phyloP scores from a whole-genome alignment of 371 early-diverging fungal genomes.

The Chytridiales sp. region DNA sequence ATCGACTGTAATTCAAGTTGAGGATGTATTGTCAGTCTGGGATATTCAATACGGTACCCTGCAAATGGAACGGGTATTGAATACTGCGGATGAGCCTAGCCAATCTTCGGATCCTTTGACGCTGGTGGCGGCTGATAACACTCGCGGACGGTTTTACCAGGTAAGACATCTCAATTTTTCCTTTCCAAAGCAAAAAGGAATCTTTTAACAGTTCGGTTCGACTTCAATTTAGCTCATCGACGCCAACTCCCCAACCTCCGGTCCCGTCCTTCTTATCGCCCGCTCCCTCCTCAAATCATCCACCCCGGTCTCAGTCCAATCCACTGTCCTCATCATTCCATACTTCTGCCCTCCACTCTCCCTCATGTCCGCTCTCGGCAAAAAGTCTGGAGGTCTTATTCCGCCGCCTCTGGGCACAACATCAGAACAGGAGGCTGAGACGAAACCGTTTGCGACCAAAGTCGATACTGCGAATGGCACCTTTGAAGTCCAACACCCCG shows the following conservation, averaged over 20 bases:
- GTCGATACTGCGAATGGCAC: background rate
- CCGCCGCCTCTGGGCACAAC: too few relatives aligned
- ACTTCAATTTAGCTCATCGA: constrained; percentile 19
- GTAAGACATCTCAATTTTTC: too few relatives aligned
- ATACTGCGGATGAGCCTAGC: background rate
- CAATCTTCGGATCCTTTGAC: background rate
- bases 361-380: constrained; percentile 65
- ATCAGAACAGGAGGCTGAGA: too few relatives aligned
- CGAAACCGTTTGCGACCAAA: constrained; percentile 9
- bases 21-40: constrained; percentile 69
- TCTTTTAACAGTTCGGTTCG: too few relatives aligned
- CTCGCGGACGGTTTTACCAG: constrained; percentile 29
- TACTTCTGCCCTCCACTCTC: constrained; percentile 67
- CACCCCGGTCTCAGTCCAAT: constrained; percentile 43
- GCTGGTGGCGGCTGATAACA: constrained; percentile 9
- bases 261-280: constrained; percentile 41
- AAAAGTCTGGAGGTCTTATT: constrained; percentile 6
- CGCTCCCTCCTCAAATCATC: constrained; percentile 29
- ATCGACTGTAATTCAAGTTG: constrained; percentile 18
- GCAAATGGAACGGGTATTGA: constrained; percentile 49
- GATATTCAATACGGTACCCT: constrained; percentile 69
- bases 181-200: background rate
- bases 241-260: constrained; percentile 20
- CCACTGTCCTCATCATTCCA: constrained; percentile 57
- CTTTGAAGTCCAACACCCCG: constrained; percentile 2